Evolutionary conservation across 2,329 filamentous ascomycete genomes (phyloP), one percentile per base, ranked within the genome.

Genomic region (Fusarium odoratissimum): DNA sequence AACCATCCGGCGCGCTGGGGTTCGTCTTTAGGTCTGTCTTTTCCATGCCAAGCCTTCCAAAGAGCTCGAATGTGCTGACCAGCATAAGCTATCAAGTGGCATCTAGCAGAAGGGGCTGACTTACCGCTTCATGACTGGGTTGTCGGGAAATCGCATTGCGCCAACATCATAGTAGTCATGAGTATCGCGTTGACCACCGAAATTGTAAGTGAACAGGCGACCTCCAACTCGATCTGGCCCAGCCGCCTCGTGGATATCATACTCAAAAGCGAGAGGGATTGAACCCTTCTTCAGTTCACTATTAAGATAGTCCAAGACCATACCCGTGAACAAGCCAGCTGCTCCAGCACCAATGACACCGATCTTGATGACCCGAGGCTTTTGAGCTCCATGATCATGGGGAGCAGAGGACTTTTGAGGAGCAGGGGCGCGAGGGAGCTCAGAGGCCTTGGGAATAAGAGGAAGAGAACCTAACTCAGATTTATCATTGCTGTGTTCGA

Each of bases 81-180:
- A 7, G 12, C 0, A 19, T 31, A 9, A 46, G 37, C 28, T 6
- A 7, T n/a, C 3, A 17, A 33, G 23, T n/a, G n/a, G 8, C 4
- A 2, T 5, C 3, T 7, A 19, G 1, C 17, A 38, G 12, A 23
- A 37, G 9, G 8, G 21, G 16, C 12, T 35, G 7, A 13, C 46
- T 45, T 35, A 67, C 67, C 69, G 25, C 21, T 56, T 61, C 70
- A 72, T 72, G 3, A 72, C 52, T 0, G 35, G 31, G 8, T 72
- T 72, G 6, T 72, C 41, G 2, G 70, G 70, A 4, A 71, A 71
- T 31, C 67, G 30, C 71, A 73, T 60, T 2, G 71, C 67, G 1
- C 71, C 71, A 6, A 73, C 54, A 3, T 71, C 63, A 23, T 67
- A 71, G 3, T 71, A 73, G 37, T 74, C 71, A 7, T 73, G 71